phyloP scores from a whole-genome alignment of 169 alveolate genomes.

The Plasmodium inui region DNA sequence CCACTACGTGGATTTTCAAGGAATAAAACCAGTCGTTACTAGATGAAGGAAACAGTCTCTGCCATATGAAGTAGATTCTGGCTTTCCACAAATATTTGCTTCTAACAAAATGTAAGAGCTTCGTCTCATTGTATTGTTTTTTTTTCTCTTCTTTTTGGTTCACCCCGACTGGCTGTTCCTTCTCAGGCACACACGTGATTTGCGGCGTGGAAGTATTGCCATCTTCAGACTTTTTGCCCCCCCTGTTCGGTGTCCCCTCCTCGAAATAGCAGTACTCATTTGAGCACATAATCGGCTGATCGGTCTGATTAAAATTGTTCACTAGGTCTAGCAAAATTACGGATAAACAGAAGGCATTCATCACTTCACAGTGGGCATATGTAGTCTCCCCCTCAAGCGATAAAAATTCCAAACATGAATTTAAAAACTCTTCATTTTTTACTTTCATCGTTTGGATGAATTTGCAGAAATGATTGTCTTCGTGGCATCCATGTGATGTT shows the following conservation, averaged over 20 bases:
- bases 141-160: neutral
- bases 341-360: constrained; percentile 31
- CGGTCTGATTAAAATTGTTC: constrained; percentile 20
- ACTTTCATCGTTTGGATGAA: constrained; percentile 30
- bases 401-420: constrained; percentile 56
- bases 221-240: neutral
- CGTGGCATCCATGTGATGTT: neutral
- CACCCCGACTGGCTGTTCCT: neutral
- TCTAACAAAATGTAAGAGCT: constrained; percentile 17
- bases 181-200: neutral
- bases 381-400: constrained; percentile 57
- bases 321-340: constrained; percentile 30
- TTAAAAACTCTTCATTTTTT: constrained; percentile 17
- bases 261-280: constrained; percentile 20
- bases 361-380: constrained; percentile 49
- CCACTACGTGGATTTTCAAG: constrained; percentile 44
- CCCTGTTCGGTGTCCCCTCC: neutral
- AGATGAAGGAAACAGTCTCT: constrained; percentile 46
- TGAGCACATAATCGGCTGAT: neutral
- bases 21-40: constrained; percentile 19
- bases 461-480: constrained; percentile 18
- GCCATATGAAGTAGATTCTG: constrained; percentile 73
- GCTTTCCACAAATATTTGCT: constrained; percentile 76
- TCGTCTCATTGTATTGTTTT: neutral
- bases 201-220: neutral